Conservation (phyloP, 371 early-diverging fungal genomes). For the Choanephora cucurbitarum region DNA sequence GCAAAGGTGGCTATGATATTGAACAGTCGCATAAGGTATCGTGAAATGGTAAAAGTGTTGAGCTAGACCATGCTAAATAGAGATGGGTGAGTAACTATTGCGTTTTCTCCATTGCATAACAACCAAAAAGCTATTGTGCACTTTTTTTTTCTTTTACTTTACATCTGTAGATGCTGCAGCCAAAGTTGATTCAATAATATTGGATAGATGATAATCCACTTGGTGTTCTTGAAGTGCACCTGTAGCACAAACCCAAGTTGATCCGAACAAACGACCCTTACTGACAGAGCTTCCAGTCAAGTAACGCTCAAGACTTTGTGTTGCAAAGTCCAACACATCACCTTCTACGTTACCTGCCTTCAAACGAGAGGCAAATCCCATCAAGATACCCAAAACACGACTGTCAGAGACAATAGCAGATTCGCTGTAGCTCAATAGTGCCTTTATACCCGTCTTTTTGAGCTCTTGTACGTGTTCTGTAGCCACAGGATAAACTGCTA, state of each 20-base stretch:
- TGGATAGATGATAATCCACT: conserved; percentile 20
- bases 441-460: conserved; percentile 12
- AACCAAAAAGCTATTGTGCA: too few species aligned
- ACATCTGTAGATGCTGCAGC: conserved; percentile 28
- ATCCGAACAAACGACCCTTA: conserved; percentile 34
- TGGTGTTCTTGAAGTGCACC: conserved; percentile 13
- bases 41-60: conserved; percentile 42
- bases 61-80: conserved; percentile 10
- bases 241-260: conserved; percentile 37
- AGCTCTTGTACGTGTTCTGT: conserved; percentile 35
- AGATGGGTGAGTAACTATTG: conserved; percentile 3
- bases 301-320: conserved; percentile 20
- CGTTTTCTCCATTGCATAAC: too few species aligned
- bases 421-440: conserved; percentile 25
- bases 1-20: conserved; percentile 5
- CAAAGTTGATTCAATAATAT: conserved; percentile 24
- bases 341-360: conserved; percentile 23
- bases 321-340: conserved; percentile 28
- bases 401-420: conserved; percentile 19
- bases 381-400: conserved; percentile 39
- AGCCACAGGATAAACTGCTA: conserved; percentile 52
- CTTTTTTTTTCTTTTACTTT: too few species aligned
- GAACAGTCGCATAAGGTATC: conserved; percentile 26
- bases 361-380: conserved; percentile 43
- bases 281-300: conserved; percentile 19